Evolutionary conservation across 2,329 filamentous ascomycete species (phyloP), one percentile per base, ranked within the genome.

Genomic region (Neurospora sp.): DNA sequence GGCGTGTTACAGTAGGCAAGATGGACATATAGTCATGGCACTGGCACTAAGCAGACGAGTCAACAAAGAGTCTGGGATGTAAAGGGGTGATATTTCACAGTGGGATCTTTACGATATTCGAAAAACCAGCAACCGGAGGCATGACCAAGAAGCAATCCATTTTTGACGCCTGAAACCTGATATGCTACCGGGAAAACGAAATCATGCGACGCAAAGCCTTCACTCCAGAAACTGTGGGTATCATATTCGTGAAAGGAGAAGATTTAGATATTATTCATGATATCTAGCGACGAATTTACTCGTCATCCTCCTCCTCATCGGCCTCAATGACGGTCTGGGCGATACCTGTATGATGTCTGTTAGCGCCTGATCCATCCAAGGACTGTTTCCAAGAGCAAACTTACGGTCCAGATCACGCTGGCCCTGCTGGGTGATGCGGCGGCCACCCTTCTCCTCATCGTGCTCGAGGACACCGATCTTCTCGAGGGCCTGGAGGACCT

Each of bases 391-490:
- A 43, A 4, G 33, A 15, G 39, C 65, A 8, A 66, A 81, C 83
- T 73, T 81, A 86, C 89, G 95, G 88, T 98, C 96, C 88, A 99
- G 89, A 91, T 99, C 96, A 88, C 96, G 92, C 90, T 97, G 94
- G 82, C 96, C 96, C 80, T 90, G 89, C 88, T 98, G 93, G 80
- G 96, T 98, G 86, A 99, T 98, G 83, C 96, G 91, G 82, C 96
- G 92, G 81, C 96, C 96, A 84, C 96, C 96, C 89, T 97, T 97
- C 77, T 98, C 95, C 89, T 97, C 95, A 79, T 97, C 95, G 81
- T 92, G 87, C 91, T 99, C 96, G 74, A 99, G 87, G 78, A 99
- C 94, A 83, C 95, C 94, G 80, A 99, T 97, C 92, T 98, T 97
- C 92, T 97, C 96, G 71, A 99, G 92, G 73, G 94, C 87, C 89